Conservation (phyloP, 306 rosid genomes). For the Dicorynia guianensis region DNA sequence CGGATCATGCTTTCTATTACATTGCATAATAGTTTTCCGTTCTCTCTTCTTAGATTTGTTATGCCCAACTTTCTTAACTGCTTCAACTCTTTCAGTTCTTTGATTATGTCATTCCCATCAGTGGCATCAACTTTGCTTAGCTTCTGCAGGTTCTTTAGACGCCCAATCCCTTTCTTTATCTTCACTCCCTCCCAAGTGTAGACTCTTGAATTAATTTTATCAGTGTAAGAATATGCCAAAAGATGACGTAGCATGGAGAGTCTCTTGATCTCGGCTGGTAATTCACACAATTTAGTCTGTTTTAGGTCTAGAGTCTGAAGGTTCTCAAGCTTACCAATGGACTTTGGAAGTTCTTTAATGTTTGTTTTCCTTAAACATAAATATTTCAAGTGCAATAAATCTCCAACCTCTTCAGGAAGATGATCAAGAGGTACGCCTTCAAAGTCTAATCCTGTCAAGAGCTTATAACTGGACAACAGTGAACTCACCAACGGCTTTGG, state of each 20-base stretch:
- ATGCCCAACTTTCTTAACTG: background rate
- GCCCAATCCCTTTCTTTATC: background rate
- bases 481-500: background rate
- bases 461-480: background rate
- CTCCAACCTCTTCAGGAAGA: background rate
- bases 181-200: background rate
- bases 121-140: background rate
- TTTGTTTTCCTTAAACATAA: background rate
- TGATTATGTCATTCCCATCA: background rate
- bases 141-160: background rate
- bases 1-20: background rate
- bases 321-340: slow-evolving; percentile 15
- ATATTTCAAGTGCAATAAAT: slow-evolving; percentile 21
- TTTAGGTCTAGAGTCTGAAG: slow-evolving; percentile 11
- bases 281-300: background rate
- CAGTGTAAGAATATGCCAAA: background rate
- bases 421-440: slow-evolving; percentile 8
- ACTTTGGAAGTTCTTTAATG: background rate
- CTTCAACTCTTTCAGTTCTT: background rate
- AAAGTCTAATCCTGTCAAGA: slow-evolving; percentile 28
- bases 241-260: background rate
- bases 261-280: background rate
- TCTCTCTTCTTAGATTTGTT: background rate
- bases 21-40: background rate
- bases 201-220: background rate